These are phyloP conservation scores for Ustilago sp. DNA, from an alignment of 1,284 basidiomycete genomes.

Conservation along the genomic window DNA sequence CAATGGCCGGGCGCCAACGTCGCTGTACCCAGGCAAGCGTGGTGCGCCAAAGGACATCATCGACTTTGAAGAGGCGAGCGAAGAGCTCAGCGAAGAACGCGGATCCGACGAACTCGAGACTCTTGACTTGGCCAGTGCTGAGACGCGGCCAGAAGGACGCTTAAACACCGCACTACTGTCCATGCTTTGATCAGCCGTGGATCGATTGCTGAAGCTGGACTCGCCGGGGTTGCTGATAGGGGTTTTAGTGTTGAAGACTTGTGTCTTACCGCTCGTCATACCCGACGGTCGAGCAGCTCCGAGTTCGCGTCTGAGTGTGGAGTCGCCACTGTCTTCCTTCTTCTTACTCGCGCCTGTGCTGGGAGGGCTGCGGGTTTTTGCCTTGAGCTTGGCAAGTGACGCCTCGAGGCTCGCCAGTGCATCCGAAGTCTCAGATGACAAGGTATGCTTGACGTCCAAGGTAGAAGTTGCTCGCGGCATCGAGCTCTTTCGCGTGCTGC, in stretches of 20 bases:
- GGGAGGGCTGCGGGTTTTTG: conserved; percentile 25
- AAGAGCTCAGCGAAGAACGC: conserved; percentile 9
- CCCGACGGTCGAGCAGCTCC: conserved; percentile 12
- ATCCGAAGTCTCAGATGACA: conserved; percentile 48
- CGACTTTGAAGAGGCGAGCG: conserved; percentile 24
- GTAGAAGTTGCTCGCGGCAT: conserved; percentile 15
- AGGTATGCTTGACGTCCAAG: conserved; percentile 32
- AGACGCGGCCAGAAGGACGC: conserved; percentile 39
- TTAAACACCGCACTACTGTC: conserved; percentile 33
- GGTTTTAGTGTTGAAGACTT: conserved; percentile 16
- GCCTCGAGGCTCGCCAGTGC: conserved; percentile 53
- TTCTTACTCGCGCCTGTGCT: conserved; percentile 3
- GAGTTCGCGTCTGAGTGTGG: conserved; percentile 23
- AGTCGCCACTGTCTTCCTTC: conserved; percentile 13
- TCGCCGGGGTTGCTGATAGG: conserved; percentile 10
- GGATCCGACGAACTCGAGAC: conserved; percentile 31
- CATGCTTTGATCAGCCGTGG: conserved; percentile 26
- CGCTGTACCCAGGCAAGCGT: conserved; percentile 26
- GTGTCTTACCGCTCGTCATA: conserved; percentile 21
- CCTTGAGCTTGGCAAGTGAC: conserved; percentile 41
- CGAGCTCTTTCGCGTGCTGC: conserved; percentile 4
- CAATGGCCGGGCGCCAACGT: conserved; percentile 5
- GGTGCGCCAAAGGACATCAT: conserved; percentile 46
- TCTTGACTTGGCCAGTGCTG: conserved; percentile 34
- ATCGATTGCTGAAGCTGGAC: conserved; percentile 18